A percentile compares a stretch with the other conserved stretches of the same genome.
Conservation (phyloP, 768 basidiomycete genomes). For the Lactarius indigo region DNA sequence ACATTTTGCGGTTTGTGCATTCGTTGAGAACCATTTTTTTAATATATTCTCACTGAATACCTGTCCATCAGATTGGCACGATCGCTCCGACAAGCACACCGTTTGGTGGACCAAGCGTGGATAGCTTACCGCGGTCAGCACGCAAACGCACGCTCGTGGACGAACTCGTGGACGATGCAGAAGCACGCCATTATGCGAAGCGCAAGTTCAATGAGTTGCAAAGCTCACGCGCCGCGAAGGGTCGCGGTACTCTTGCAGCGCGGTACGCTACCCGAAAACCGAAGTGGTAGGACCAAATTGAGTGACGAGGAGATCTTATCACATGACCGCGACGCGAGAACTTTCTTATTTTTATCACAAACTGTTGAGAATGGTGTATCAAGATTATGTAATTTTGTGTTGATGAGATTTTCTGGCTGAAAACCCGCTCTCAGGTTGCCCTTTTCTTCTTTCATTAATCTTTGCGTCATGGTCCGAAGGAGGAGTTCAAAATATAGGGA, state of each 20-base stretch:
- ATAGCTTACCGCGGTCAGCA: slow-evolving; percentile 66
- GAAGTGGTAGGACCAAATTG: slow-evolving; percentile 52
- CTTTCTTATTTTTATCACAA: not conserved
- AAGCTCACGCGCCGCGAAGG: slow-evolving; percentile 59
- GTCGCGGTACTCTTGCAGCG: slow-evolving; percentile 63
- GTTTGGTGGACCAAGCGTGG: slow-evolving; percentile 63
- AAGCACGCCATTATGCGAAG: slow-evolving; percentile 85
- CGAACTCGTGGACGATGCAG: slow-evolving; percentile 85
- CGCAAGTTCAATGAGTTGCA: slow-evolving; percentile 84
- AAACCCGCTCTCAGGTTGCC: not conserved
- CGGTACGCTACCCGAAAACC: slow-evolving; percentile 58
- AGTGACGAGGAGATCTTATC: not conserved
- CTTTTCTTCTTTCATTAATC: not conserved
- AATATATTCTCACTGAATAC: slow-evolving; percentile 17
- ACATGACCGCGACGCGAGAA: not conserved
- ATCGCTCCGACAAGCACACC: slow-evolving; percentile 67
- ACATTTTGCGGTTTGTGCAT: slow-evolving; percentile 73
- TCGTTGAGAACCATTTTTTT: not conserved
- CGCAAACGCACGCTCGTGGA: slow-evolving; percentile 84
- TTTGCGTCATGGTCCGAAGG: slow-evolving; percentile 18
- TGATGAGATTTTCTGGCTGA: not conserved
- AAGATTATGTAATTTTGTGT: not conserved
- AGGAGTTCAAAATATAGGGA: slow-evolving; percentile 11
- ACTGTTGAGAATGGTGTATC: not conserved
- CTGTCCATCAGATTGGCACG: slow-evolving; percentile 62